Evolutionary conservation across 2,329 filamentous ascomycete species (phyloP).

Genomic region (Curvularia hawaiiensis): DNA sequence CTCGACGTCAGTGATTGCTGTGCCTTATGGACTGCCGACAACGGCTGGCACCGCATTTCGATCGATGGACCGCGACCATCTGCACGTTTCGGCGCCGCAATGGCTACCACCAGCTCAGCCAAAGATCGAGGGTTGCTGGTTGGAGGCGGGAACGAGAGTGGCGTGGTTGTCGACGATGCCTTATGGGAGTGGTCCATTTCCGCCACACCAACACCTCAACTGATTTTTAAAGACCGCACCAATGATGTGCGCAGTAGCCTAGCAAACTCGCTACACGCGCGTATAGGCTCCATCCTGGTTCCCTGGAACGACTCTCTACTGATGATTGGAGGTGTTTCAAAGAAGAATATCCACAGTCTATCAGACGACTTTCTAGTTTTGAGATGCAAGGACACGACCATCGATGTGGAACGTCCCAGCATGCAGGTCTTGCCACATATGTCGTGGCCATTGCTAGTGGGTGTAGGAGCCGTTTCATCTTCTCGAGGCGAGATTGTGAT

Average conservation of each 20-base stretch:
- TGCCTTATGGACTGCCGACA: constrained; percentile 52
- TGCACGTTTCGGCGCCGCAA: constrained; percentile 62
- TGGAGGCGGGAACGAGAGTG: constrained; percentile 73
- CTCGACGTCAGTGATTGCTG: constrained; percentile 46
- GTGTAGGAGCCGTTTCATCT: constrained; percentile 62
- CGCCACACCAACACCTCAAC: constrained; percentile 35
- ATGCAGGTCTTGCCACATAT: constrained; percentile 29
- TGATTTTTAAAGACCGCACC: constrained; percentile 39
- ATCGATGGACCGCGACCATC: constrained; percentile 46
- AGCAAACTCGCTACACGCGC: constrained; percentile 38
- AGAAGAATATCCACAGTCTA: constrained; percentile 32
- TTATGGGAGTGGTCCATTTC: constrained; percentile 66
- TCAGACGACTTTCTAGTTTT: constrained; percentile 38
- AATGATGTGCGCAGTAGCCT: constrained; percentile 24
- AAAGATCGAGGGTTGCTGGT: constrained; percentile 65
- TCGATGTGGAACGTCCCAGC: constrained; percentile 27
- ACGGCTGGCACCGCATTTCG: constrained; percentile 58
- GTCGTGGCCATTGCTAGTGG: constrained; percentile 71
- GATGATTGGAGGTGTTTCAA: constrained; percentile 59
- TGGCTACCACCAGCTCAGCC: constrained; percentile 52
- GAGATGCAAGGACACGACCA: constrained; percentile 22
- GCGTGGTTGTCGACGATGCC: constrained; percentile 64
- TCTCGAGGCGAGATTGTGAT: constrained; percentile 62
- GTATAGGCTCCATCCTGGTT: constrained; percentile 60
- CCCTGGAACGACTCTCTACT: constrained; percentile 53